Base-by-base conservation (phyloP, 2,329 filamentous ascomycete genomes). In the Shiraia sp. region DNA sequence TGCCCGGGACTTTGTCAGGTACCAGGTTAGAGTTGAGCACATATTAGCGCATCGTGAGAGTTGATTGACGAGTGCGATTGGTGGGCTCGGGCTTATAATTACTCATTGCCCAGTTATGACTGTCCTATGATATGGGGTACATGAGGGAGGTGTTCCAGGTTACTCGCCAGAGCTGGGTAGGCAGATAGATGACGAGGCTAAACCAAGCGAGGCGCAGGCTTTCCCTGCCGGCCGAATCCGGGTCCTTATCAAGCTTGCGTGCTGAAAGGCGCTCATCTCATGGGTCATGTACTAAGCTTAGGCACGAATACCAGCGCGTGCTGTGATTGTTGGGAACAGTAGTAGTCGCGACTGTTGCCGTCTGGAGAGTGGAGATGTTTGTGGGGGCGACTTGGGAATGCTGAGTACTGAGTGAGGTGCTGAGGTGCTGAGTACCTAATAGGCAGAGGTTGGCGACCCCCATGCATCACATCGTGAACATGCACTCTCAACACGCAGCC, bases 281-380 rank as follows among this genome's bases (percentile, higher is more conserved):
- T 22, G 19, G 19, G 19, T 8, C 19, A n/a, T n/a, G n/a, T n/a
- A n/a, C n/a, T 54, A 54, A 55, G 57, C 48, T 45, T 36, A 37
- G 46, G 40, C 45, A 49, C 40, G 30, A 42, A 22, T 36, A 43
- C 33, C 30, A 36, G 27, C 16, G 37, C n/a, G n/a, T n/a, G 39
- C 41, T 43, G 37, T 45, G 47, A 38, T 45, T 49, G 43, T 55
- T 53, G 53, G 42, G 52, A 40, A n/a, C n/a, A n/a, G n/a, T n/a
- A n/a, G n/a, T n/a, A 51, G 53, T 45, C 52, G 59, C 59, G 53
- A 65, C 61, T 43, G 47, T 45, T 47, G 47, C 32, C 49, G 61
- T 61, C 45, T 56, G 54, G 34, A 39, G 44, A 39, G 40, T 51
- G 47, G 49, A 48, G 44, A 48, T 43, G 47, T 32, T 42, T 51